These are phyloP conservation scores for Balansia obtecta DNA, from an alignment of 2,329 filamentous ascomycete genomes.

Conservation along the genomic window DNA sequence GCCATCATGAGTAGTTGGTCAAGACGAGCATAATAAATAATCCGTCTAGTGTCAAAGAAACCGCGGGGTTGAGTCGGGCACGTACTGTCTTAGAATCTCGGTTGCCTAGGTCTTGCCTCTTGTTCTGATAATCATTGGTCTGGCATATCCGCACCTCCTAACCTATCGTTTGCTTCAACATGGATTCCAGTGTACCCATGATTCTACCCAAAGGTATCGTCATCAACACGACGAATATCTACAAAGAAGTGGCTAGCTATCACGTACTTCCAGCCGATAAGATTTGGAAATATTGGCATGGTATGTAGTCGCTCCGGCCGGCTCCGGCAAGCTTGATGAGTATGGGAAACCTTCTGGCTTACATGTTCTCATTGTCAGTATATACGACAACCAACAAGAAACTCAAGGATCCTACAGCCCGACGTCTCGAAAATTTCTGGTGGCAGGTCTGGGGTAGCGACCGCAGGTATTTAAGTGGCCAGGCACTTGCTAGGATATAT, in stretches of 20 bases:
- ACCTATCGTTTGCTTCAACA: conserved; percentile 8
- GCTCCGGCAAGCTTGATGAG: background rate
- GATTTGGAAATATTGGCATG: conserved; percentile 44
- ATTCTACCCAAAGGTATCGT: conserved; percentile 46
- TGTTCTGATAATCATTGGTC: background rate
- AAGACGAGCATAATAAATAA: background rate
- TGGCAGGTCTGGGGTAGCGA: conserved; percentile 54
- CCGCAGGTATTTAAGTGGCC: conserved; percentile 37
- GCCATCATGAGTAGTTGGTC: conserved; percentile 3
- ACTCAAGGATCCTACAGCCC: conserved; percentile 48
- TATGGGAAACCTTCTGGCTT: background rate
- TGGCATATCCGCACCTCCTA: background rate
- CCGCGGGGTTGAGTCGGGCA: background rate
- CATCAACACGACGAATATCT: conserved; percentile 38
- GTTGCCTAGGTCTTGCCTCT: background rate
- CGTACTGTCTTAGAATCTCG: background rate
- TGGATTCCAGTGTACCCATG: conserved; percentile 27
- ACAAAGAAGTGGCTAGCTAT: conserved; percentile 41
- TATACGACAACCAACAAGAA: conserved; percentile 48
- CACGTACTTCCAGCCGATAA: conserved; percentile 37
- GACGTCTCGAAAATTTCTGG: conserved; percentile 52
- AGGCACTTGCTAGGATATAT: conserved; percentile 41
- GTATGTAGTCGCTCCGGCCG: conserved; percentile 23
- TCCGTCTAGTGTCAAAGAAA: background rate
- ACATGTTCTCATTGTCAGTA: conserved; percentile 24